Base-by-base conservation (phyloP, 2,329 filamentous ascomycete species). In the Reticulascus tulasneorum region DNA sequence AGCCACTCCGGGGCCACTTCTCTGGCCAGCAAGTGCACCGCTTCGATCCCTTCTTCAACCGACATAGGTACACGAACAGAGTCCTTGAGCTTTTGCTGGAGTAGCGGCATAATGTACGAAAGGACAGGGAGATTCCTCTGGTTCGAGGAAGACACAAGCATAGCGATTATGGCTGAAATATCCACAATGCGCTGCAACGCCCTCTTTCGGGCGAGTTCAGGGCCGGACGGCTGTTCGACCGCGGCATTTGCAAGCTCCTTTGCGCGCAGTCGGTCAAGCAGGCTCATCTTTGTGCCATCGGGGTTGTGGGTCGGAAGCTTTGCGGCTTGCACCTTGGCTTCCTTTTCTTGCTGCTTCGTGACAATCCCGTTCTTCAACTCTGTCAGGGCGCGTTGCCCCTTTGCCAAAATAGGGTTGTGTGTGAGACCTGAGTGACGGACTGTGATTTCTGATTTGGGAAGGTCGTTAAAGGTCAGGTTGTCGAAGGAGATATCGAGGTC, bases 181-280 rank as follows among this genome's bases (percentile, higher is more conserved):
- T 88, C 84, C n/a, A 73, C 68, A 1, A 80, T 75, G 9, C 83
- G 75, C 48, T 83, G 77, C 17, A 86, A 65, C 0, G 84, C 84
- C 4, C 78, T 75, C 11, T 70, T 73, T 10, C 82, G 79, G 44
- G 75, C 65, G 4, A 85, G 62, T 47, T 80, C 71, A 0, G 73
- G 67, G 1, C 71, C 73, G 1, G 57, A 47, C 39, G 67, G 38
- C 40, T 63, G 47, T 53, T 58, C 44, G 47, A 71, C 42, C 47
- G 68, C 54, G 43, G 64, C 52, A 55, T 74, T 55, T 55, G 75
- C 67, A 47, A 72, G 59, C 47, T 85, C 77, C 64, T 91, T 91
- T 36, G 74, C 69, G 45, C 84, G 81, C 45, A 94, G 76, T 31
- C 85, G 82, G 56, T 90, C 85, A 38, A 93, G 70, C 17, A 94